A percentile compares a stretch with the other conserved stretches of the same genome.
Evolutionary conservation across 2,329 filamentous ascomycete species (phyloP).

Genomic region (Trichoderma sp.): DNA sequence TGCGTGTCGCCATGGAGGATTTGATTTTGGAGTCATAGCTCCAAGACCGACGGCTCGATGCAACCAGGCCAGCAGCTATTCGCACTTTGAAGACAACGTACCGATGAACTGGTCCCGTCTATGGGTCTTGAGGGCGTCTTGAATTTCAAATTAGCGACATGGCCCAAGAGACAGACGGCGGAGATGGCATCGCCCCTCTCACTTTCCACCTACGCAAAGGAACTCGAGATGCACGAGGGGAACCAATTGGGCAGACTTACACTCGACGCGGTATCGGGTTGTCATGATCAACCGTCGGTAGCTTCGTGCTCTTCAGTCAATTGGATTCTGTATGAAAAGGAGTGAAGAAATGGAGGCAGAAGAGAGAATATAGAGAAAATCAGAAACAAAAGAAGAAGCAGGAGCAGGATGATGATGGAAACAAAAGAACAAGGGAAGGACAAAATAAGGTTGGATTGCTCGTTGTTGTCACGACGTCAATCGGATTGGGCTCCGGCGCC

Average conservation of each 20-base stretch:
- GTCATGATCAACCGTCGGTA: slow-evolving; percentile 49
- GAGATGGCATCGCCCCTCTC: background rate
- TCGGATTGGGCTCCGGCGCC: slow-evolving; percentile 11
- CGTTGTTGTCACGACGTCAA: background rate
- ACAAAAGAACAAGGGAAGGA: background rate
- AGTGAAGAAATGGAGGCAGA: background rate
- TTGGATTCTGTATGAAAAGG: background rate
- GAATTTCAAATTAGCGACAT: slow-evolving; percentile 25
- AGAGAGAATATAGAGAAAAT: no score
- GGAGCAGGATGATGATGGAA: background rate
- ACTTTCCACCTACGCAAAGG: background rate
- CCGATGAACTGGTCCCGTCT: slow-evolving; percentile 86
- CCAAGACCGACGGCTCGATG: background rate
- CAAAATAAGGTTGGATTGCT: background rate
- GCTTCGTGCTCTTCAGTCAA: background rate
- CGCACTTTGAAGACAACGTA: slow-evolving; percentile 38
- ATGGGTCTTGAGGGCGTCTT: slow-evolving; percentile 75
- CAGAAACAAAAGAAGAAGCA: background rate
- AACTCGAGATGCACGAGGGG: background rate
- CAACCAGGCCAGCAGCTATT: background rate
- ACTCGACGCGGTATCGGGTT: slow-evolving; percentile 71
- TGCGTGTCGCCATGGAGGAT: background rate
- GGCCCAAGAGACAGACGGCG: no score
- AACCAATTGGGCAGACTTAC: slow-evolving; percentile 48
- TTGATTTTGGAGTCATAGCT: background rate